These are phyloP conservation scores for Spathaspora gorwiae DNA, from an alignment of 805 yeast genomes.

Conservation along the genomic window DNA sequence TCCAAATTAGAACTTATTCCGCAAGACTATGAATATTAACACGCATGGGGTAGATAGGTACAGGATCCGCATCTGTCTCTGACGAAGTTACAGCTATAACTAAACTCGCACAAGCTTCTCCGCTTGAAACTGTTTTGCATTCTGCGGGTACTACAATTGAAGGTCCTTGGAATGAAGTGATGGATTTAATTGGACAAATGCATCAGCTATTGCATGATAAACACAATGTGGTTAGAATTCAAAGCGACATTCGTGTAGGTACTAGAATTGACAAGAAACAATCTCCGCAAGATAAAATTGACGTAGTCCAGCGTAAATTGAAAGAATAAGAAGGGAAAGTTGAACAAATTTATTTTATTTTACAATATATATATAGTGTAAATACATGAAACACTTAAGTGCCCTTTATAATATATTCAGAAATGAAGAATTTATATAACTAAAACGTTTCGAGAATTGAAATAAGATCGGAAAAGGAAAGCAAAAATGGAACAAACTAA, in stretches of 20 bases:
- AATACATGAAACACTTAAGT: neutral
- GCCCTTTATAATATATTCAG: constrained; percentile 2
- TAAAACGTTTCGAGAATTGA: constrained; percentile 4
- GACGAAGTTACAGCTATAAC: constrained; percentile 75
- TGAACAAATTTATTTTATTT: too few relatives aligned
- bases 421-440: constrained; percentile 2
- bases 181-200: constrained; percentile 69
- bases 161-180: constrained; percentile 92
- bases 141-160: constrained; percentile 91
- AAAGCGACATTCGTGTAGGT: constrained; percentile 83
- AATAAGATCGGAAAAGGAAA: neutral
- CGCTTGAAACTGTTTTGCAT: constrained; percentile 66
- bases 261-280: constrained; percentile 76
- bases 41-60: constrained; percentile 54
- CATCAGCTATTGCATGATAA: constrained; percentile 65
- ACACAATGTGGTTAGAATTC: constrained; percentile 72
- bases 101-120: constrained; percentile 54
- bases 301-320: constrained; percentile 53
- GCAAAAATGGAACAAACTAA: neutral
- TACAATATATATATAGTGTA: too few relatives aligned
- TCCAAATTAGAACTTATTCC: too few relatives aligned
- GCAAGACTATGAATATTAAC: constrained; percentile 7
- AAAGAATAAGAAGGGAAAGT: constrained; percentile 9
- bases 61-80: constrained; percentile 72
- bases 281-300: constrained; percentile 67